Evolutionary conservation across 208 protist genomes (phyloP), one percentile per base, ranked within the genome.

Genomic region (Trypanosoma conorhini): DNA sequence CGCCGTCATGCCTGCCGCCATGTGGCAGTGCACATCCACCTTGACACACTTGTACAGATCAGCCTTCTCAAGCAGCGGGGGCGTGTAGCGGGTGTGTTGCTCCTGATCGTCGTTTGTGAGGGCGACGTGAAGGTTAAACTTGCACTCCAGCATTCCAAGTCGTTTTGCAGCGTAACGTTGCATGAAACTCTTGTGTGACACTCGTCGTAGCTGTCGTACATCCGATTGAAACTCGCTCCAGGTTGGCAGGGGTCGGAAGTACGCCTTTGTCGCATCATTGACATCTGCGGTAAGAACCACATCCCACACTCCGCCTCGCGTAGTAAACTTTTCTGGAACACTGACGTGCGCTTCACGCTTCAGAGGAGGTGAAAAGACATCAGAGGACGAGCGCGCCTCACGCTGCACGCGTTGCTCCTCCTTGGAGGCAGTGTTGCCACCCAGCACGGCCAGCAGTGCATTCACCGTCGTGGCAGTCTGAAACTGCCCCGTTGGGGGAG

Each of bases 21-120:
- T 89, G 77, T 93, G 87, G 55, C 85, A 90, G 78, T 96, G 87
- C 58, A 92, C 86, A 71, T 96, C 90, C 7, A 96, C 90, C 76
- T 93, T 96, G 40, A 91, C 74, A 68, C 81, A 89, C 67, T 89
- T 88, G 74, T 93, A 90, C 17, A 88, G 62, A 70, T 93, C 90
- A 33, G 83, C 86, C 44, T 81, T 76, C 54, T 72, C 73, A 63
- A 57, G 19, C 56, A 60, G 10, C 22, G 50, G 1, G 3, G 22
- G 30, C 17, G 30, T 40, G 3, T 13, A 22, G 4, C 26, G 38
- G 13, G 9, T 59, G 26, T 77, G 83, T 50, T 42, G 62, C 50
- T 87, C 85, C 61, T 91, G 74, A 65, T 93, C 85, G 63, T 95
- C 89, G 58, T 88, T 93, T 19, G 87, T 95, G 21, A 93, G 73